Percentiles rank a stretch among this genome's conserved stretches.
These are phyloP conservation scores for Xylaria sp. DNA, from an alignment of 2,329 filamentous ascomycete genomes.

Conservation along the genomic window DNA sequence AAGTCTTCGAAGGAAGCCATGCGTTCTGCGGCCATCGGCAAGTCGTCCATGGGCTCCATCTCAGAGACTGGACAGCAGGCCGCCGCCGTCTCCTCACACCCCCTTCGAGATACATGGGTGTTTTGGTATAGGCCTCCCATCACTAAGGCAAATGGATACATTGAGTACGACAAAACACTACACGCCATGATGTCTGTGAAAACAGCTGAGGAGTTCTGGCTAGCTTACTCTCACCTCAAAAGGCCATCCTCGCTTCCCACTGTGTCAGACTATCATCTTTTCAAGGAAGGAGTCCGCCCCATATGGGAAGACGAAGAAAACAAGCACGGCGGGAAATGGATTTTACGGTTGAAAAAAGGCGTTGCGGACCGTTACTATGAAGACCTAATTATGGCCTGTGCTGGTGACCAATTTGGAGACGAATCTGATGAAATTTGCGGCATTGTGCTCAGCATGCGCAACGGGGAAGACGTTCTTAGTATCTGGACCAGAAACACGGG, in stretches of 20 bases:
- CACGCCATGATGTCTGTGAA: slow-evolving; percentile 82
- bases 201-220: slow-evolving; percentile 90
- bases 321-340: slow-evolving; percentile 96
- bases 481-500: slow-evolving; percentile 97
- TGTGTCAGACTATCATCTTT: slow-evolving; percentile 97
- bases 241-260: slow-evolving; percentile 85
- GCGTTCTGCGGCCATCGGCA: slow-evolving; percentile 39
- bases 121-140: slow-evolving; percentile 98
- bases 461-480: slow-evolving; percentile 95
- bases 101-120: slow-evolving; percentile 86
- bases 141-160: slow-evolving; percentile 84
- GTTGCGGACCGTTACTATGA: slow-evolving; percentile 98
- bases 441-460: slow-evolving; percentile 90
- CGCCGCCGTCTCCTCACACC: slow-evolving; percentile 55
- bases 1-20: slow-evolving; percentile 62
- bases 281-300: slow-evolving; percentile 93
- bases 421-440: slow-evolving; percentile 94
- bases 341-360: slow-evolving; percentile 94
- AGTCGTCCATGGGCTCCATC: slow-evolving; percentile 53
- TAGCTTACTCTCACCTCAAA: slow-evolving; percentile 86
- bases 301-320: slow-evolving; percentile 99
- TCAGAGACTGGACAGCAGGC: slow-evolving; percentile 51
- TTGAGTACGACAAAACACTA: slow-evolving; percentile 96
- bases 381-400: slow-evolving; percentile 84
- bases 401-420: slow-evolving; percentile 93